Percentiles rank a stretch among this genome's conserved stretches.
Conservation (phyloP, 2,329 filamentous ascomycete genomes). For the Drechslerella dactyloides region DNA sequence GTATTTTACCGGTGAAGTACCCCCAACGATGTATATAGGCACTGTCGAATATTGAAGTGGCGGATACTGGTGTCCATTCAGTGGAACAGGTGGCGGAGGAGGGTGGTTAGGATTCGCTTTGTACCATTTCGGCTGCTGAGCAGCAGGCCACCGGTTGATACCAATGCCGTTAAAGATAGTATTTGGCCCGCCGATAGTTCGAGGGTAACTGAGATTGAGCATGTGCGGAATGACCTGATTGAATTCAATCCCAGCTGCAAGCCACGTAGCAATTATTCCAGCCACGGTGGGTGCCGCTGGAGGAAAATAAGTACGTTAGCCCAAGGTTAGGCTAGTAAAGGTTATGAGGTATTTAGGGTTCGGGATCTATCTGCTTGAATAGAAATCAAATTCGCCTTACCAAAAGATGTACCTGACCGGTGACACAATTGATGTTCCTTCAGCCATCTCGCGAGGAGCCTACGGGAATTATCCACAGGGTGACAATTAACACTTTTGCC, state of each 20-base stretch:
- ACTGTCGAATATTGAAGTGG: too few species aligned
- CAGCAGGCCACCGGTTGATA: conserved; percentile 9
- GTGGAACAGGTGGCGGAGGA: not conserved
- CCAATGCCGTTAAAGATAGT: conserved; percentile 22
- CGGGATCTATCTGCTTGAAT: not conserved
- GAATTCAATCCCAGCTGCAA: conserved; percentile 7
- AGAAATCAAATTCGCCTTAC: not conserved
- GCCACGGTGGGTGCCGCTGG: conserved; percentile 10
- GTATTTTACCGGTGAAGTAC: too few species aligned
- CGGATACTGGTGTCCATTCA: too few species aligned
- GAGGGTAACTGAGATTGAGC: not conserved
- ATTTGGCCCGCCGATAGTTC: conserved; percentile 11
- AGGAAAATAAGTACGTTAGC: not conserved
- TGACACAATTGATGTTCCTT: not conserved
- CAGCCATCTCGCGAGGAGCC: too few species aligned
- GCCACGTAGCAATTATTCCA: conserved; percentile 18
- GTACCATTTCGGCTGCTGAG: conserved; percentile 2
- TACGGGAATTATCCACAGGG: too few species aligned
- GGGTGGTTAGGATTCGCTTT: not conserved
- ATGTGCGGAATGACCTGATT: conserved; percentile 8
- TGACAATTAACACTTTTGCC: not conserved
- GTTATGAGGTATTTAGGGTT: too few species aligned
- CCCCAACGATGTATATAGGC: too few species aligned
- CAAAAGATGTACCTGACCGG: not conserved
- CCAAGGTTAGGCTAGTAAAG: too few species aligned